Evolutionary conservation across 345 rosid genomes (phyloP), one percentile per base, ranked within the genome.

Genomic region (Rhodamnia argentea): DNA sequence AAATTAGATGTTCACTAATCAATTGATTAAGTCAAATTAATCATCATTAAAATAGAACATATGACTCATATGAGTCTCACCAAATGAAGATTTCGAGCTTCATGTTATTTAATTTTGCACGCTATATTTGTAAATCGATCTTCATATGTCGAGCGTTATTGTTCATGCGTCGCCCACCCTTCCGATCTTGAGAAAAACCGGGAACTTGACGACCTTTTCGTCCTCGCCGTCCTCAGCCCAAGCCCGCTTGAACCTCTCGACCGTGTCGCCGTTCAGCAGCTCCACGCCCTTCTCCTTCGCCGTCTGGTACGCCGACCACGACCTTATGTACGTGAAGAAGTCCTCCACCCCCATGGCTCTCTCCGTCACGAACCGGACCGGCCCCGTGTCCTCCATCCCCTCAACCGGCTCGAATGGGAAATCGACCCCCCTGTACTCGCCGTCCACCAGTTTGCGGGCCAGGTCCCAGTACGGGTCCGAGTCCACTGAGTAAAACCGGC

Each of bases 391-490:
- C 27, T 89, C 92, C 27, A 74, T 58, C 44, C 93, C 95, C 26
- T 90, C 90, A 37, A 92, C 92, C 9, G 93, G 88, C 89, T 96
- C 95, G 60, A 96, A 94, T 9, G 99, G 98, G 82, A 96, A 96
- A 58, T 92, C 91, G 27, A 96, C 87, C 18, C 75, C 89, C 76
- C 24, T 85, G 83, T 93, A 97, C 89, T 86, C 87, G 32, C 89
- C 91, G 29, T 97, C 96, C 83, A 97, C 96, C 88, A 93, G 55
- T 74, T 91, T 89, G 5, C 97, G 91, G 27, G 62, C 90, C 27
- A 90, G 87, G 55, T 94, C 96, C 98, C 97, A 96, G 55, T 90
- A 91, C 3, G 96, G 93, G 0, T 83, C 44, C 15, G 90, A 85
- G 59, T 84, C 92, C 47, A 10, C 26, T 9, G 91, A 86, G 90